Base-by-base conservation (phyloP, 176 grass and related monocot species). In the Pharus latifolius region DNA sequence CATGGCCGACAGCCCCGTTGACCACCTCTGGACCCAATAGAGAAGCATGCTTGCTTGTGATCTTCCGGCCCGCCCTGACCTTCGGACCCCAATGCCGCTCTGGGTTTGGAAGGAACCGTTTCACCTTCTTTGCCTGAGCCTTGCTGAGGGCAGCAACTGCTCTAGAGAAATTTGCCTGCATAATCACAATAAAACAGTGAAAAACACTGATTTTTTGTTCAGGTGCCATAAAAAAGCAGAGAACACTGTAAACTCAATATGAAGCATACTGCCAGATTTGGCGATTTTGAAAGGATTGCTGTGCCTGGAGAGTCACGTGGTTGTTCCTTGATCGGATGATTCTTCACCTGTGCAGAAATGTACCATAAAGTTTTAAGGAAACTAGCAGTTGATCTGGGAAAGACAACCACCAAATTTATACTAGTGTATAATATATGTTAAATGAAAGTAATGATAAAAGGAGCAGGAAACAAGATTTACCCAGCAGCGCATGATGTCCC, bases 401-500 rank as follows among this genome's bases (percentile, higher is more conserved):
- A 65, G 7, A 24, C 33, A 74, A 24, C 25, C 10, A 33, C 28
- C 22, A 43, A n/a, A 34, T 44, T 19, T 23, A 38, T 47, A 64
- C 15, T 46, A 11, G 56, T 30, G 26, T 40, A 25, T 38, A 45
- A 1, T 10, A 70, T 41, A 23, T 32, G 25, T 15, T 26, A 28
- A 56, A 55, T 56, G 24, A 2, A 29, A 43, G n/a, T 13, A 40
- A 31, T 74, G 41, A 43, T 46, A 46, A 10, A 74, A 74, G 33
- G 30, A 68, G 60, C 5, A 61, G 41, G 20, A 41, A 83, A 23
- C 30, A 30, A 72, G 29, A 46, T 17, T 48, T 87, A 99, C 95
- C 95, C 95, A 99, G 65, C 95, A 99, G 29, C 90, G 84, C 95
- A 99, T 94, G 63, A 94, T 99, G 72, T 99, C 95, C 90, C 87